Percentiles rank a stretch among this genome's conserved stretches.
Conservation (phyloP, 345 rosid species). For the Gossypium turneri region DNA sequence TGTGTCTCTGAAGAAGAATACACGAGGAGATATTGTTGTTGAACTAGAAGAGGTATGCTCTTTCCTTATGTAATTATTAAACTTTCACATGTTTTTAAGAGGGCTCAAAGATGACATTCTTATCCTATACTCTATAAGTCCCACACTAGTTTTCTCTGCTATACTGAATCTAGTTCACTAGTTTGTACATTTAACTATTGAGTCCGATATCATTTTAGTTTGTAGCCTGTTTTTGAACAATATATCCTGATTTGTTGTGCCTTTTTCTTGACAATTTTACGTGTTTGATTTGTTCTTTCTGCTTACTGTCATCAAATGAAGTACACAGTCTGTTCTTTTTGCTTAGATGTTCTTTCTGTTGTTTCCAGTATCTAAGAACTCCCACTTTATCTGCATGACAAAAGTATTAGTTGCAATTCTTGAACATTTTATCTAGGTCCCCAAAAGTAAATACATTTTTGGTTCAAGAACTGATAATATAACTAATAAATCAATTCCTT, state of each 20-base stretch:
- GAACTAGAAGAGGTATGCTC: conserved; percentile 75
- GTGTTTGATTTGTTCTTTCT: not conserved
- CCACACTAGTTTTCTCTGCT: not conserved
- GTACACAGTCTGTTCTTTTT: not conserved
- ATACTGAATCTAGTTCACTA: not conserved
- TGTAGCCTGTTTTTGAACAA: not conserved
- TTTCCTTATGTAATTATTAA: conserved; percentile 1
- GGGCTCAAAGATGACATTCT: not conserved
- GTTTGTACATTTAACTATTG: not conserved
- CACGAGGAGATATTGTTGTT: conserved; percentile 64
- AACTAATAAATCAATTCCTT: not conserved
- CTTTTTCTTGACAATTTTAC: not conserved
- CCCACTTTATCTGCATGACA: not conserved
- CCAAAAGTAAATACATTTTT: not conserved
- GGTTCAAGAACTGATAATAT: not conserved
- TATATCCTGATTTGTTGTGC: not conserved
- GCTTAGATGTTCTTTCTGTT: not conserved
- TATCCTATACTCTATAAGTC: not conserved
- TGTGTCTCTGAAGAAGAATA: conserved; percentile 77
- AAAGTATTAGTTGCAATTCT: not conserved
- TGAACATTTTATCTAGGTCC: not conserved
- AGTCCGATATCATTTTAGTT: not conserved
- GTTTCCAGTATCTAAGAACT: not conserved
- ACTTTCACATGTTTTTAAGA: conserved; percentile 9
- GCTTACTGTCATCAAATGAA: conserved; percentile 1